Evolutionary conservation across 1,139 yeast genomes (phyloP).

Genomic region (Nakaseomyces nivariensis): DNA sequence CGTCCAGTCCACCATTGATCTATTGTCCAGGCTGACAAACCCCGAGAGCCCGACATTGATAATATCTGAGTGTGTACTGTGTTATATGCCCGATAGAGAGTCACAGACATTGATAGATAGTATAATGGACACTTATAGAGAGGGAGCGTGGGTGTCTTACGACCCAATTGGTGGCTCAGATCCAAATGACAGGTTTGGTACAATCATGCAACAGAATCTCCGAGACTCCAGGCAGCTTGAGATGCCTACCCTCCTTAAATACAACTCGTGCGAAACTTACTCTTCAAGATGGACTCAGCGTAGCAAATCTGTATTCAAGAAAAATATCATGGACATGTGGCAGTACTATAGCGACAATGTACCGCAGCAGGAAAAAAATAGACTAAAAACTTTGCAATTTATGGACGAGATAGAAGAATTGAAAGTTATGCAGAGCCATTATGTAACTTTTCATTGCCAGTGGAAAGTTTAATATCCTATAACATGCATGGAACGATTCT

Average conservation of each 20-base stretch:
- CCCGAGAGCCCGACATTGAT: conserved; percentile 51
- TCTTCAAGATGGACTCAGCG: conserved; percentile 30
- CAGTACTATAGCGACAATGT: conserved; percentile 54
- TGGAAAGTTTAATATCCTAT: conserved; percentile 24
- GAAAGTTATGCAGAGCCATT: conserved; percentile 62
- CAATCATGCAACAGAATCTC: conserved; percentile 70
- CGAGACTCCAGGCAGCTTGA: conserved; percentile 56
- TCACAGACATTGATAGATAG: conserved; percentile 42
- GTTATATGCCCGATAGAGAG: conserved; percentile 58
- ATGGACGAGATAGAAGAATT: conserved; percentile 89
- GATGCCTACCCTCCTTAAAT: conserved; percentile 49
- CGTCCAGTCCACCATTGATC: conserved; percentile 8
- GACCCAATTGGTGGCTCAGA: conserved; percentile 71
- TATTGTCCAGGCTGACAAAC: conserved; percentile 29
- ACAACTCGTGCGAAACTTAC: conserved; percentile 41
- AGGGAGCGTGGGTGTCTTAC: conserved; percentile 48
- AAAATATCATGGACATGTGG: conserved; percentile 47
- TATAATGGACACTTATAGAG: conserved; percentile 29
- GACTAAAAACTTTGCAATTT: conserved; percentile 60
- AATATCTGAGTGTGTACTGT: conserved; percentile 81
- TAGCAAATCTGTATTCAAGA: conserved; percentile 16
- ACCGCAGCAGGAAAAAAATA: conserved; percentile 34
- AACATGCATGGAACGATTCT: conserved; percentile 58
- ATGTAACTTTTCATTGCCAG: conserved; percentile 40
- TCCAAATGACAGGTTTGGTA: conserved; percentile 59